Evolutionary conservation across 2,329 filamentous ascomycete genomes (phyloP), one percentile per base, ranked within the genome.

Genomic region (Sordariomycetes sp.): DNA sequence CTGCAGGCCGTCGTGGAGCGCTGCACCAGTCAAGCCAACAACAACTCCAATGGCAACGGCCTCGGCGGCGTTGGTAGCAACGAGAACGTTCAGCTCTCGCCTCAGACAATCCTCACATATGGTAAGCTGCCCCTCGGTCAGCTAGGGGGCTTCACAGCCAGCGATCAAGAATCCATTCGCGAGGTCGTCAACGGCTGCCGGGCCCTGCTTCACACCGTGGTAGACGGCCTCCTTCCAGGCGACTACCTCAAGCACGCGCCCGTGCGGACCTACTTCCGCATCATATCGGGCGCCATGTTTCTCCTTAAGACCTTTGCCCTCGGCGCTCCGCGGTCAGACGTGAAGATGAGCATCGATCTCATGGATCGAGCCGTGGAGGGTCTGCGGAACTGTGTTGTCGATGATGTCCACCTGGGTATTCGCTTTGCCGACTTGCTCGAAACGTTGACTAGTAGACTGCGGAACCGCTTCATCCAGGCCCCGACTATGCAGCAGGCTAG

Each of bases 1-100:
- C 66, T 98, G 3, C 92, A 98, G 59, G 92, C 92, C 16, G 87
- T 96, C 4, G 86, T 96, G 6, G 90, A 95, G 58, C 77, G 88
- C 39, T 94, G 86, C 59, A 90, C 86, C 6, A 87, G 73, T 40
- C 82, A 88, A 42, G 78, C 79, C 15, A 64, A 66, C 38, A 59
- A 59, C 11, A 48, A 28, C n/a, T n/a, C 50, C 5, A 53, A 55
- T 5, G 58, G 53, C 30, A 54, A 55, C 23, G 57, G 53, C 27
- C 46, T 55, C 12, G 42, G 54, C 18, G 54, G 59, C 9, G 8
- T 14, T 8, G n/a, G n/a, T n/a, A 35, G 42, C 21, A 15, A 30
- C 11, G 20, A 28, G 14, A 19, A 21, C n/a, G 18, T 26, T 6
- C 35, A 38, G 43, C 58, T 79, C 12, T 80, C 75, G 5, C 75